These are phyloP conservation scores for Metschnikowia continentalis DNA, from an alignment of 805 yeast species.

Conservation along the genomic window DNA sequence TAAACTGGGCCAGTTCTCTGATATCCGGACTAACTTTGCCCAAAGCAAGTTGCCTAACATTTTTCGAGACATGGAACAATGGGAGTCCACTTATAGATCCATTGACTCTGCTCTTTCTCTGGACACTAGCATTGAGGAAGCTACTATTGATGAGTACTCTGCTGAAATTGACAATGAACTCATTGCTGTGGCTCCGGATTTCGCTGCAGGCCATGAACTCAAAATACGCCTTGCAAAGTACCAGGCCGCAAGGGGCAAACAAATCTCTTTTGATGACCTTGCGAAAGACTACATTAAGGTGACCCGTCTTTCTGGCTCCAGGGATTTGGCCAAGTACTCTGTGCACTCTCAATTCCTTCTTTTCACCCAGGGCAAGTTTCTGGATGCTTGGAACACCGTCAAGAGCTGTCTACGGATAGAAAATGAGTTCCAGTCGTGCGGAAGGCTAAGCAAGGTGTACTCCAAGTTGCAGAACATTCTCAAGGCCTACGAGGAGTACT, in stretches of 20 bases:
- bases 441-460: conserved; percentile 49
- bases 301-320: conserved; percentile 25
- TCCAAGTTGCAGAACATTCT: conserved; percentile 42
- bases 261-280: conserved; percentile 3
- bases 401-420: conserved; percentile 73
- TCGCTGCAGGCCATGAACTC: conserved; percentile 32
- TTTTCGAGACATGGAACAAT: conserved; percentile 17
- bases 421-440: conserved; percentile 65
- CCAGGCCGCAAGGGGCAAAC: conserved; percentile 1
- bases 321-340: conserved; percentile 23
- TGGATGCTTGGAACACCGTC: conserved; percentile 47
- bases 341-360: conserved; percentile 30
- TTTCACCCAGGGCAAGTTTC: conserved; percentile 50
- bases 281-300: conserved; percentile 24
- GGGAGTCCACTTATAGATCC: conserved; percentile 14
- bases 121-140: conserved; percentile 1
- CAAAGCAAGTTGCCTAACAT: conserved; percentile 9
- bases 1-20: conserved; percentile 49
- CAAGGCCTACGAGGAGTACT: conserved; percentile 41
- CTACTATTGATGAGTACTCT: neutral
- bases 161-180: conserved; percentile 4
- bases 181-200: conserved; percentile 40
- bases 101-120: conserved; percentile 13
- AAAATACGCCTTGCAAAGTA: conserved; percentile 23
- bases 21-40: conserved; percentile 14